Base-by-base conservation (phyloP, 1,284 basidiomycete genomes). In the Neotropicomus parvogracilis region DNA sequence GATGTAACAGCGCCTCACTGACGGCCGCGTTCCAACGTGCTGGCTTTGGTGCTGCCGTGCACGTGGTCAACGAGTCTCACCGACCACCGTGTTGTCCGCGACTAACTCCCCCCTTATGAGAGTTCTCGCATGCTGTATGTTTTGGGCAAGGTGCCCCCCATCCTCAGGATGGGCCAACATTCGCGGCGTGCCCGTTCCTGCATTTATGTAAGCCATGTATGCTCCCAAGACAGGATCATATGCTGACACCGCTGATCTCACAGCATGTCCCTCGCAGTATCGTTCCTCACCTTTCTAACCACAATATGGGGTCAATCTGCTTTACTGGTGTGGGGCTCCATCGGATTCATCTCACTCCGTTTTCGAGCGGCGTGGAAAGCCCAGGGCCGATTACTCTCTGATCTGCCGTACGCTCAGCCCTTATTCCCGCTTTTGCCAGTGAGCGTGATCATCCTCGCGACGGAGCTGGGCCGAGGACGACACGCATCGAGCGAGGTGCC, bases 21-120 rank as follows among this genome's bases (percentile, higher is more conserved):
- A 81, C 80, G 7, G 76, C 81, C 10, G 74, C 81, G 3, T 80
- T 84, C 60, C 61, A 72, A 46, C 74, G 75, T 4, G 81, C 80
- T 0, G 77, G 79, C 0, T 79, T 81, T 59, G 73, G 74, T 20
- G 79, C 77, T 2, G 77, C 84, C 6, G 74, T 73, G 3, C 77
- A 80, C 48, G 67, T 79, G 45, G 68, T 79, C 36, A 81, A 81
- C 54, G 78, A 0, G 77, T 80, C 13, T 68, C 90, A 29, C 73
- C 90, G 49, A 80, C 84, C 26, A 80, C 85, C 0, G 88, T 88
- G 6, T 61, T 80, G 36, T 79, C 75, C 20, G 77, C 79, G 16
- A 78, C 74, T 4, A 79, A 79, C 56, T 80, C 77, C 1, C 77
- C 77, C 54, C 72, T 85, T 88, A 85, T 63, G 82, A 81, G 3